These are phyloP conservation scores for Fusarium bactridioides DNA, from an alignment of 2,329 filamentous ascomycete genomes.

Conservation along the genomic window DNA sequence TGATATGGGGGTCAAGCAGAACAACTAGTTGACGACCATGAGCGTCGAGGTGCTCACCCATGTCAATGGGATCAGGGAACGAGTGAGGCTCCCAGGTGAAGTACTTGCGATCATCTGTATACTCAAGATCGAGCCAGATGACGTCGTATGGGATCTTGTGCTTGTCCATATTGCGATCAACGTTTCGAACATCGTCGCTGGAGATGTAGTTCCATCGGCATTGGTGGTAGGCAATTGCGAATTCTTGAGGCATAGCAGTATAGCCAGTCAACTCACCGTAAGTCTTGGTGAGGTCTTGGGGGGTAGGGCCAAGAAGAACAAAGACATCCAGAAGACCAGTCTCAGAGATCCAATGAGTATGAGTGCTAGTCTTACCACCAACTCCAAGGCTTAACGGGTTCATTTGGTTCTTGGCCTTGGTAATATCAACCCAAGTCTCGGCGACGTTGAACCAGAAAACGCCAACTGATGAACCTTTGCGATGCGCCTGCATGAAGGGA, in stretches of 20 bases:
- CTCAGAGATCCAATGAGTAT: slow-evolving; percentile 98
- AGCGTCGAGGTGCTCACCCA: slow-evolving; percentile 86
- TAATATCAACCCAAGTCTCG: slow-evolving; percentile 96
- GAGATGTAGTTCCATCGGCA: slow-evolving; percentile 99
- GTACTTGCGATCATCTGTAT: slow-evolving; percentile 96
- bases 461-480: slow-evolving; percentile 90
- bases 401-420: slow-evolving; percentile 75
- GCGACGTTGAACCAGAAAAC: slow-evolving; percentile 98
- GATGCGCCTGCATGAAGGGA: slow-evolving; percentile 97
- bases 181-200: slow-evolving; percentile 95
- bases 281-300: slow-evolving; percentile 79
- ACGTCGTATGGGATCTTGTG: slow-evolving; percentile 96
- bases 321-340: slow-evolving; percentile 90
- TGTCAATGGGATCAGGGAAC: slow-evolving; percentile 84
- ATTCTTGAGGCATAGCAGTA: slow-evolving; percentile 90
- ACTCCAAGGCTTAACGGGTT: slow-evolving; percentile 82
- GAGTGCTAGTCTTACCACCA: slow-evolving; percentile 74
- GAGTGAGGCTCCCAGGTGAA: slow-evolving; percentile 95
- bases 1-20: slow-evolving; percentile 98
- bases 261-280: slow-evolving; percentile 93
- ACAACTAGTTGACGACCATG: slow-evolving; percentile 90
- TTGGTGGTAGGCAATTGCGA: slow-evolving; percentile 93
- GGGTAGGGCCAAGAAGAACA: slow-evolving; percentile 89
- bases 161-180: slow-evolving; percentile 96
- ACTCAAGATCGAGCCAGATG: slow-evolving; percentile 99